Base-by-base conservation (phyloP, 2,329 filamentous ascomycete genomes). In the Claviceps purpurea region DNA sequence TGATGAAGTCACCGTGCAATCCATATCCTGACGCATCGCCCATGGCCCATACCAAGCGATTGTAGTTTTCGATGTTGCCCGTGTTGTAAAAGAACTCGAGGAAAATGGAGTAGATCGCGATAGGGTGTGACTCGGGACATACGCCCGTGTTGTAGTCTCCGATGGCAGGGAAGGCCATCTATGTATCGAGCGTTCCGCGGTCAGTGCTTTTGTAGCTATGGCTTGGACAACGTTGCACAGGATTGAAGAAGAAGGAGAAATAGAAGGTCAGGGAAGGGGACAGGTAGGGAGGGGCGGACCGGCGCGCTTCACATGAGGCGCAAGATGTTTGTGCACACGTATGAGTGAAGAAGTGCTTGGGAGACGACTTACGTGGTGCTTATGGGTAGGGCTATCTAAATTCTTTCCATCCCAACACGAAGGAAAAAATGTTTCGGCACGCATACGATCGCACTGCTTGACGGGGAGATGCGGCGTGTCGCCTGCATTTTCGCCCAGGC, bases 351-450 rank as follows among this genome's bases (percentile, higher is more conserved):
- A 18, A 3, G 40, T 41, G 16, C 18, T 10, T 4, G n/a, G 7
- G n/a, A n/a, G 16, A 4, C 3, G 41, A 34, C 57, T 51, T 56
- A 82, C 71, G 57, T 82, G 80, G 49, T 66, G 75, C 58, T 73
- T 74, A 63, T 82, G 78, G 62, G 81, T 69, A 1, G 67, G 47
- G 6, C 71, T 71, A 60, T 82, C 78, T 22, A 78, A 58, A 56
- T 80, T 73, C 45, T 68, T 66, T 38, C 81, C 81, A 55, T 84
- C 72, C 81, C 81, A 84, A 68, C 81, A 84, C 4, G 73, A 73
- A 1, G 78, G 79, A 61, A 82, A 81, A 60, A 73, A 75, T 20
- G 81, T 67, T 58, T 81, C 74, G 14, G 73, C 68, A 41, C 77
- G 72, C 20, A 74, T 67, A 43, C 77, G 71, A 39, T 71, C 62